Evolutionary conservation across 768 basidiomycete species (phyloP), one percentile per base, ranked within the genome.

Genomic region (Naganishia vaughanmartiniae): DNA sequence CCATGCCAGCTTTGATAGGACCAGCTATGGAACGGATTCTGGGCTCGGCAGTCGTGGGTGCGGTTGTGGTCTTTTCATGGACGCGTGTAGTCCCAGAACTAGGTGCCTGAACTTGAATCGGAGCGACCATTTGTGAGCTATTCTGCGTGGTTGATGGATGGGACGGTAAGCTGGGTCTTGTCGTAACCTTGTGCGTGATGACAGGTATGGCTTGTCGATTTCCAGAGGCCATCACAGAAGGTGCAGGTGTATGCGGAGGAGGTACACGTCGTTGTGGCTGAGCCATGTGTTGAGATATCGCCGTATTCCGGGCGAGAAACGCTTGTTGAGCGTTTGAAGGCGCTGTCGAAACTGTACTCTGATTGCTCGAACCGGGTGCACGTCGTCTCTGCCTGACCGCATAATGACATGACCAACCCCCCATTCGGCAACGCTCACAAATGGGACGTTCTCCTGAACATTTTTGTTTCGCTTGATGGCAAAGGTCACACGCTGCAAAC

Each of bases 401-500:
- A 34, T 71, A 71, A 19, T 45, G 39, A 46, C 70, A 71, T 11
- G 53, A 15, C 65, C 65, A 71, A 17, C 45, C 33, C 19, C 60
- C 54, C n/a, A 30, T 21, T 4, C 48, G 36, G 51, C 70, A 71
- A 42, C 70, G 53, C 17, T 57, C 70, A 34, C 70, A 71, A 2
- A 17, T 30, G 1, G 70, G 70, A 45, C 55, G 65, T 11, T 71
- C 53, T 33, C 54, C 54, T 6, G 70, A 71, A 54, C 70, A 71
- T 57, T 71, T 71, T 39, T 71, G 70, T 39, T 71, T 71, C 12
- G 65, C 54, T 24, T 36, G 48, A 58, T 66, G 63, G 34, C 70
- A 71, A 17, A 57, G 42, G 28, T 71, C 70, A 46, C 70, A 71
- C 7, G 70, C 70, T 71, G 30, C 34, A 15, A 34, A 42, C 17